Base-by-base conservation (phyloP, 768 basidiomycete genomes). In the Tricholoma sp. region DNA sequence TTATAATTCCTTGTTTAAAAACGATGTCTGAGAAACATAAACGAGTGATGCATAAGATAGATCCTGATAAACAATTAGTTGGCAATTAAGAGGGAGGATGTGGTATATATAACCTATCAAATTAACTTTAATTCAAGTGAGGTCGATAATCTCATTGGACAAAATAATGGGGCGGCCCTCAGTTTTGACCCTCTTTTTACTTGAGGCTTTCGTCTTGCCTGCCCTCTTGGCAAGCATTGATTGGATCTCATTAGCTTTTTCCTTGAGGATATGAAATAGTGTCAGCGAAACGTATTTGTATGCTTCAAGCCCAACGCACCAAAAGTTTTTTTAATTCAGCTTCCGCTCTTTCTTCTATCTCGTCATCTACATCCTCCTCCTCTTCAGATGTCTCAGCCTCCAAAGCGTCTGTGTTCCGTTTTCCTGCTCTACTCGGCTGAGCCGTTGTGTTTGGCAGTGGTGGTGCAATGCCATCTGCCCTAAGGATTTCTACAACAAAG, bases 111-210 rank as follows among this genome's bases (percentile, higher is more conserved):
- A 9, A 20, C 41, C 20, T 42, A 18, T 20, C 6, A 42, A 24
- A 24, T 24, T 1, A 24, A 24, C 1, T 20, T 8, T 8, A 15
- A 2, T 6, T 20, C 50, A 59, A 11, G 65, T 64, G 24, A 68
- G 50, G 48, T 68, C 61, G 33, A 68, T 68, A 17, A 66, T 48
- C 39, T 66, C 64, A 12, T 55, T 62, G 0, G 53, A 44, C 42
- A 53, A 20, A 11, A 61, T 53, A 18, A 45, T 42, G 17, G 57
- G 29, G 6, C 54, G 45, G 7, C 45, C 34, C 9, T 59, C 44
- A 24, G 53, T 48, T 52, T 66, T 66, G 37, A 58, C 57, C 49
- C 57, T 60, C 58, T 63, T 61, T 37, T 18, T 55, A 28, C 52
- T 56, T n/a, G 24, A 13, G 13, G 53, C 10, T 20, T 52, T 55